These are phyloP conservation scores for Stemphylium beticola DNA, from an alignment of 2,329 filamentous ascomycete genomes.

Conservation along the genomic window DNA sequence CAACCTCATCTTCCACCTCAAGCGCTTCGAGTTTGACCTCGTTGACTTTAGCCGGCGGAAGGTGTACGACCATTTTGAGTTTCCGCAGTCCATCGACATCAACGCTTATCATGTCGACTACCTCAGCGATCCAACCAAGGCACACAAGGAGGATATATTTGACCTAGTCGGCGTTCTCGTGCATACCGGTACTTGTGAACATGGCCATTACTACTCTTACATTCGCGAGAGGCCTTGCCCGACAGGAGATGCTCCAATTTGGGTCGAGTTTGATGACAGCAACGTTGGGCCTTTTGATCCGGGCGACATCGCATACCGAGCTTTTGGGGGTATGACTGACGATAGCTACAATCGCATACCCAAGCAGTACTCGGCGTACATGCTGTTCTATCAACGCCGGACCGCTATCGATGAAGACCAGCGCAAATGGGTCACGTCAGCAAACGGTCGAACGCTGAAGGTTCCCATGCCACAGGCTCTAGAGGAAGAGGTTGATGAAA, in stretches of 20 bases:
- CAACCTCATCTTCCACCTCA: conserved; percentile 94
- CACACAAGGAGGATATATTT: conserved; percentile 74
- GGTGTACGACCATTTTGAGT: conserved; percentile 94
- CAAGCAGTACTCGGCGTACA: conserved; percentile 76
- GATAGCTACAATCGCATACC: conserved; percentile 36
- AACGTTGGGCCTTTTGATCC: conserved; percentile 78
- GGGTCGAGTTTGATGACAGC: conserved; percentile 97
- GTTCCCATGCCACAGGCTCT: conserved; percentile 55
- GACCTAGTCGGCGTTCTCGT: conserved; percentile 95
- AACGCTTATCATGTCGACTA: conserved; percentile 87
- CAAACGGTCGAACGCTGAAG: conserved; percentile 52
- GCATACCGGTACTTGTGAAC: conserved; percentile 89
- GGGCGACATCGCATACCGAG: conserved; percentile 72
- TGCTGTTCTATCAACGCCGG: conserved; percentile 93
- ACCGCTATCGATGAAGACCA: conserved; percentile 62
- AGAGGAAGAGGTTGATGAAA: conserved; percentile 65
- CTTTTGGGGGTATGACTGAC: conserved; percentile 63
- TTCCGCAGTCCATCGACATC: conserved; percentile 84
- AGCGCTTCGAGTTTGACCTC: conserved; percentile 83
- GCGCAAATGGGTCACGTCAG: conserved; percentile 48
- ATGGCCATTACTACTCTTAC: conserved; percentile 97
- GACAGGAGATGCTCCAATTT: conserved; percentile 57
- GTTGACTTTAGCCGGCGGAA: conserved; percentile 81
- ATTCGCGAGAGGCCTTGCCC: conserved; percentile 77
- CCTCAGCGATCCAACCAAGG: conserved; percentile 67